A percentile compares a stretch with the other conserved stretches of the same genome.
Conservation (phyloP, 441 rosid genomes). For the Brassica balearica region DNA sequence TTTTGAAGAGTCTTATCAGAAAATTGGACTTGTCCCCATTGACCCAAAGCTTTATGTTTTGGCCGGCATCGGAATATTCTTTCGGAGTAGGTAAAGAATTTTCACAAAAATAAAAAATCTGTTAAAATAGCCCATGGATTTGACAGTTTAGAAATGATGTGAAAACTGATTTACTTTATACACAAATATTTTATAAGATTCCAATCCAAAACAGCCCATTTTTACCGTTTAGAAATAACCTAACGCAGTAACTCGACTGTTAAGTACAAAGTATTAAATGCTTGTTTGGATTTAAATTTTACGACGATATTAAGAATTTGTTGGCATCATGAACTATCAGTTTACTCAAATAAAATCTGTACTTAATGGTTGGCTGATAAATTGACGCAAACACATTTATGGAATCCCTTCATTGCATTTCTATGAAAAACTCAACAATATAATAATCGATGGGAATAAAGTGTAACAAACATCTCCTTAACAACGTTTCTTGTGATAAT, state of each 20-base stretch:
- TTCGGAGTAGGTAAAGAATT: not conserved
- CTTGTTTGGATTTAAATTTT: no score
- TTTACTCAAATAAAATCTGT: no score
- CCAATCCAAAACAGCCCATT: constrained; percentile 14
- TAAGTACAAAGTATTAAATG: no score
- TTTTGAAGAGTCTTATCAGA: constrained; percentile 21
- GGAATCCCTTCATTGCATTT: not conserved
- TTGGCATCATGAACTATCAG: no score
- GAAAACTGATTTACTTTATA: not conserved
- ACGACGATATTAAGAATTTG: no score
- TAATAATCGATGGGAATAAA: not conserved
- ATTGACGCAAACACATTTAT: not conserved
- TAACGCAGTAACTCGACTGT: no score
- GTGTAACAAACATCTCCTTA: constrained; percentile 18
- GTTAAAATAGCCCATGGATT: not conserved
- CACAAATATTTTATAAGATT: not conserved
- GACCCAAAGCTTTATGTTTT: constrained; percentile 17
- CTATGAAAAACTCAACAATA: not conserved
- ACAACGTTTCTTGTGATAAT: not conserved
- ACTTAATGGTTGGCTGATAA: not conserved
- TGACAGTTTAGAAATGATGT: constrained; percentile 6
- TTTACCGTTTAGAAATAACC: constrained; percentile 12
- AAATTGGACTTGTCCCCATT: constrained; percentile 26
- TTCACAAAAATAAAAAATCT: not conserved
- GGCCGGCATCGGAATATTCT: constrained; percentile 41